Evolutionary conservation across 768 basidiomycete species (phyloP).

Genomic region (Suillus sp.): DNA sequence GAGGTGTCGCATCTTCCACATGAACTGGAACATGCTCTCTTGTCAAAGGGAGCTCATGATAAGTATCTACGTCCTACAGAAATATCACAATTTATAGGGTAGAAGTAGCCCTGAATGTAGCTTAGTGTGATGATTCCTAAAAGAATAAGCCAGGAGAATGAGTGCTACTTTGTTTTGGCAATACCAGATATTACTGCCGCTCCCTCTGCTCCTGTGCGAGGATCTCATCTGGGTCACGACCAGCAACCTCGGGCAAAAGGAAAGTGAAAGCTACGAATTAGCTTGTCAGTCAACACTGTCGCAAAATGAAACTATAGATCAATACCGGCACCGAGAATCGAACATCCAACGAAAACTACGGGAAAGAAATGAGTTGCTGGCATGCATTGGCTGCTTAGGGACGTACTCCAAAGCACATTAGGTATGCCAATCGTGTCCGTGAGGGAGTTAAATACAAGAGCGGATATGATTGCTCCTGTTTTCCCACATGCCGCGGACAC

Average conservation of each 20-base stretch:
- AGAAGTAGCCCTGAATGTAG: too few relatives aligned
- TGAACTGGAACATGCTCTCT: not conserved
- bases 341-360: constrained; percentile 68
- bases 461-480: constrained; percentile 74
- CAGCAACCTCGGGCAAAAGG: constrained; percentile 53
- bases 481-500: constrained; percentile 76
- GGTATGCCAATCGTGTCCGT: constrained; percentile 64
- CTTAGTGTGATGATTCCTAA: not conserved
- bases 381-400: constrained; percentile 10
- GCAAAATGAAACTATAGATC: constrained; percentile 12
- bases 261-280: constrained; percentile 37
- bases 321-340: constrained; percentile 53
- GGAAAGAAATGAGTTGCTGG: constrained; percentile 3
- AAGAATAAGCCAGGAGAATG: not conserved
- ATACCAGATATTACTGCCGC: not conserved
- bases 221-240: constrained; percentile 52
- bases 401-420: constrained; percentile 70
- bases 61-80: too few relatives aligned
- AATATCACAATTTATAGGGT: too few relatives aligned
- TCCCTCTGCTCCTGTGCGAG: constrained; percentile 41
- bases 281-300: not conserved
- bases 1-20: not conserved
- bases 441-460: constrained; percentile 70
- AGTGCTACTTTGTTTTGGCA: too few relatives aligned
- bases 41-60: too few relatives aligned